Evolutionary conservation across 768 basidiomycete genomes (phyloP), one percentile per base, ranked within the genome.

Genomic region (Scleroderma bovista): DNA sequence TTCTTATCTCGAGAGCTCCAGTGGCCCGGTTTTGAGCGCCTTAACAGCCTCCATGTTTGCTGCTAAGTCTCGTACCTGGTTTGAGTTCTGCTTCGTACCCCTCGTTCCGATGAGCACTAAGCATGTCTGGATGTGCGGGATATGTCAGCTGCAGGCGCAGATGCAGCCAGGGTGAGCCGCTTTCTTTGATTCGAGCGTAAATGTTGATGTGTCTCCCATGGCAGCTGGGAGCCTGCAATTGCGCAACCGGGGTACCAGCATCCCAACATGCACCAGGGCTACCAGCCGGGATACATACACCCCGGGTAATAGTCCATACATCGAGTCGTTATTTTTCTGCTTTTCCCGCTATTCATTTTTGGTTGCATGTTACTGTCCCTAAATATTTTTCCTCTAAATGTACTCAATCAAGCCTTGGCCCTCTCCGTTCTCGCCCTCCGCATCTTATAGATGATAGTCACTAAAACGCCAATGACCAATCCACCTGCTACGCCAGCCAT

Each of bases 1-100:
- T 57, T n/a, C n/a, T 6, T n/a, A 31, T 37, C 19, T 42, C 20
- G 37, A 4, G 16, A 22, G 23, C 6, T 10, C 16, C 41, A 1
- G 29, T 10, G 1, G 16, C 15, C 41, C 5, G 32, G 24, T 22
- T 20, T 44, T 9, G 36, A 37, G 29, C 5, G 36, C 36, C 11
- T 36, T 36, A 32, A 11, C 56, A 86, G 86, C 71, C 20, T 74
- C 81, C 45, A 80, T 86, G 48, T 67, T 81, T 44, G 69, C 76
- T 26, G 83, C 83, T 26, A 86, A 84, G 63, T 74, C 75, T 31
- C 79, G 80, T 48, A 78, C 69, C 33, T 88, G 86, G 87, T 84
- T 90, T 60, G 84, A 87, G 65, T 61, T 90, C 40, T 88, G 83
- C 69, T 86, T 79, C 64, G 73, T 90, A 13, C 87, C 84, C 20